phyloP scores from a whole-genome alignment of 2,329 filamentous ascomycete species.

The Colletotrichum viniferum region DNA sequence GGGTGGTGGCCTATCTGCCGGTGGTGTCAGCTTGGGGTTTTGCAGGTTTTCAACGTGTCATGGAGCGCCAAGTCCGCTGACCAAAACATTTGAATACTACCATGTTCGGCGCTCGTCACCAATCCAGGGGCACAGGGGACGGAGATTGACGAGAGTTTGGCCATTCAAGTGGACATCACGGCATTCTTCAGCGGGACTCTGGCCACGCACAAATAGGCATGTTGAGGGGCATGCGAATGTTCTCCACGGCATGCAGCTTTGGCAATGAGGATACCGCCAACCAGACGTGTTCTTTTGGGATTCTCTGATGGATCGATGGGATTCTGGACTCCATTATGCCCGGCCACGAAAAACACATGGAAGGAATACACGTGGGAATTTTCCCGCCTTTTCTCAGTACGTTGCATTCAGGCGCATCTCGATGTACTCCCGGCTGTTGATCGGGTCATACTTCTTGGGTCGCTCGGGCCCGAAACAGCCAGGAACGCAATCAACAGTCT shows the following conservation, averaged over 20 bases:
- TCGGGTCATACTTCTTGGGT: constrained; percentile 54
- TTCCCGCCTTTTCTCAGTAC: constrained; percentile 5
- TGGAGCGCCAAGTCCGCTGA: not conserved
- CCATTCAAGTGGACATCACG: not conserved
- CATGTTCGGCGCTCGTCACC: not conserved
- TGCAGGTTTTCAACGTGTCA: not conserved
- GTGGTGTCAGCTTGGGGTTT: not conserved
- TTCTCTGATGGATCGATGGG: not conserved
- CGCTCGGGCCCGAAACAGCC: constrained; percentile 45
- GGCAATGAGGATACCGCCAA: not conserved
- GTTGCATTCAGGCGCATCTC: constrained; percentile 29
- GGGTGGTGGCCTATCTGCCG: not conserved
- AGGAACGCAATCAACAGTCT: constrained; percentile 56
- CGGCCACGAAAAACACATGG: not conserved
- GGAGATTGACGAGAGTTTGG: not conserved
- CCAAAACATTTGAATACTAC: not conserved
- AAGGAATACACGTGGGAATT: not conserved
- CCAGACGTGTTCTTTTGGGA: not conserved
- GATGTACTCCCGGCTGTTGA: constrained; percentile 31
- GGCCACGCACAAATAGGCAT: not conserved
- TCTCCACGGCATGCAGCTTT: not conserved
- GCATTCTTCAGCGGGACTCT: not conserved
- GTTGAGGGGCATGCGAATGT: not conserved
- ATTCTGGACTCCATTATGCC: not conserved
- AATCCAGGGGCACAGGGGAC: not conserved